Base-by-base conservation (phyloP, 1,139 yeast genomes). In the Geotrichum europaeum region DNA sequence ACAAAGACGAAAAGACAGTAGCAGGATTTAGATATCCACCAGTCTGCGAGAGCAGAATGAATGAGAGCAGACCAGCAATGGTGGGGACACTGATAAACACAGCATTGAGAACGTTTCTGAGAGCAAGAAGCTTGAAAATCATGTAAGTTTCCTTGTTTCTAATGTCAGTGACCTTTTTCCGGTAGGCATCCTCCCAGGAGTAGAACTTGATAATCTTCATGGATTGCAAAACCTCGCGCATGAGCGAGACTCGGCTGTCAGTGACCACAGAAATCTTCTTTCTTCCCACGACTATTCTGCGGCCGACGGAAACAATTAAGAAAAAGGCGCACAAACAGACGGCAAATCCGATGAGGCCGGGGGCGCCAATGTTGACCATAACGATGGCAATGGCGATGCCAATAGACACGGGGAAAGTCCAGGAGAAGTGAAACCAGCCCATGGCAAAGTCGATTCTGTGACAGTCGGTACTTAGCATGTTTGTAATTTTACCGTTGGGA, bases 371-470 rank as follows among this genome's bases (percentile, higher is more conserved):
- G 67, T 88, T 87, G 60, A 82, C 79, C 55, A 87, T 75, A 59
- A 90, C 79, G 51, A 89, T 76, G 1, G 83, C 90, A 62, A 89
- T 79, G 54, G 82, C 79, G 7, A 83, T 76, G 49, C 83, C 89
- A 2, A 57, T 32, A 65, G 95, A 91, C 4, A 86, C 76, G 0
- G 91, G 87, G 68, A 87, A 80, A 22, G 85, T 79, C 62, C 86
- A 73, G 13, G 84, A 73, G 69, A 84, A 82, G 2, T 91, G 89
- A 66, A 85, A 86, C 74, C 86, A 87, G 9, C 85, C 83, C 43
- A 84, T 72, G 4, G 95, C 94, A 69, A 88, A 81, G 70, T 89
- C 96, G 50, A 90, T 81, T 69, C 96, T 82, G 32, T 92, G 83
- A 60, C 90, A 78, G 70, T 89, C 96, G 1, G 95, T 85, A 15